These are phyloP conservation scores for Euphorbia pulcherrima DNA, from an alignment of 345 rosid species.

Conservation along the genomic window DNA sequence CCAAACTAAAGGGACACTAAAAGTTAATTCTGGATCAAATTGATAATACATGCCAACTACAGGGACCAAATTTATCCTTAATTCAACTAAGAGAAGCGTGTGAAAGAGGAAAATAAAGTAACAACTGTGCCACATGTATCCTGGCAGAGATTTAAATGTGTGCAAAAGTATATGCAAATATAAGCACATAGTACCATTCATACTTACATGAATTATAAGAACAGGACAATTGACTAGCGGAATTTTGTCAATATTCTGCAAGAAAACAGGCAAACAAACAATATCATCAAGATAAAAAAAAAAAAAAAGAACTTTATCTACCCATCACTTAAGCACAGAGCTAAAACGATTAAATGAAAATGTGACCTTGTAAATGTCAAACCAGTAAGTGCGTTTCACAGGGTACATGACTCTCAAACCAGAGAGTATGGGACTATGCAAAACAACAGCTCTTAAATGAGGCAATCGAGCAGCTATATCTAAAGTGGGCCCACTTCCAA, in stretches of 20 bases:
- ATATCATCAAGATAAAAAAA: neutral
- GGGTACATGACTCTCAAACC: constrained; percentile 98
- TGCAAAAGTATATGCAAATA: neutral
- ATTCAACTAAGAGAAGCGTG: neutral
- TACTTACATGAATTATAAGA: constrained; percentile 87
- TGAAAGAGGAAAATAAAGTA: constrained; percentile 5
- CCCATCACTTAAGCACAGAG: neutral
- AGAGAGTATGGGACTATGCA: constrained; percentile 93
- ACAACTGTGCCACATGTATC: neutral
- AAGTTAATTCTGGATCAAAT: too few species aligned
- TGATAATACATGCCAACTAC: too few species aligned
- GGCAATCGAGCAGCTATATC: constrained; percentile 78
- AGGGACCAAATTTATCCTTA: too few species aligned
- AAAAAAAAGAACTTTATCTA: neutral
- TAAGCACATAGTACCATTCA: neutral
- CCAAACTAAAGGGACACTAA: too few species aligned
- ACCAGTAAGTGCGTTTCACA: constrained; percentile 82
- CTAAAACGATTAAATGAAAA: neutral
- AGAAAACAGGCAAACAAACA: constrained; percentile 11
- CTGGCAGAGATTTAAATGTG: neutral
- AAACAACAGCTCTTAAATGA: constrained; percentile 73
- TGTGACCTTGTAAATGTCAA: constrained; percentile 89
- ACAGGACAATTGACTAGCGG: constrained; percentile 82
- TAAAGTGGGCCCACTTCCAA: constrained; percentile 92
- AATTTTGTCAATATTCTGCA: constrained; percentile 88